Evolutionary conservation across 164 flowering plant species (phyloP).

Genomic region (Magnolia officinalis): DNA sequence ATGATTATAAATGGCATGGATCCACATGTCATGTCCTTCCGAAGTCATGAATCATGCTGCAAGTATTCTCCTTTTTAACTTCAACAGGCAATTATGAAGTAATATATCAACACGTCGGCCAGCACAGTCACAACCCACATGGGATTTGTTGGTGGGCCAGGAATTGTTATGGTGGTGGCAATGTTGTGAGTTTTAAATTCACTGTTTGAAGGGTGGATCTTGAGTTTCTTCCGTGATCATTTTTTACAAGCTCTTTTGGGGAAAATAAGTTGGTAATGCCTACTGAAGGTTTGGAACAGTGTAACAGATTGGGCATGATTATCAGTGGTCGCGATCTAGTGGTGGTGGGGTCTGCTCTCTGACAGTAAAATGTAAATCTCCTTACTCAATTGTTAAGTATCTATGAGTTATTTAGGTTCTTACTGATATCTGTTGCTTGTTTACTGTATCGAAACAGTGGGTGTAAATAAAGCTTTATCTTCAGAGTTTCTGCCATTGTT

Average conservation of each 20-base stretch:
- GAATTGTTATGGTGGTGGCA: not conserved
- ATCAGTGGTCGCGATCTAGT: not conserved
- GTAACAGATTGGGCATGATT: not conserved
- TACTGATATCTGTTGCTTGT: constrained; percentile 9
- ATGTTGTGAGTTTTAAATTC: constrained; percentile 5
- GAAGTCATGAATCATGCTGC: not conserved
- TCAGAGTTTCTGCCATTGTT: constrained; percentile 7
- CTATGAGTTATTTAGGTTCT: constrained; percentile 15
- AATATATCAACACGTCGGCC: not conserved
- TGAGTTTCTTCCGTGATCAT: constrained; percentile 7
- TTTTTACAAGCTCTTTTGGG: constrained; percentile 10
- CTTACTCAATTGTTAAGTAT: constrained; percentile 13
- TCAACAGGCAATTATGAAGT: not conserved
- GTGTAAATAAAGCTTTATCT: constrained; percentile 14
- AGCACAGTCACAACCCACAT: not conserved
- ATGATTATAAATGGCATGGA: not conserved
- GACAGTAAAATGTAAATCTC: constrained; percentile 21
- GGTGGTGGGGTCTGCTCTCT: constrained; percentile 12
- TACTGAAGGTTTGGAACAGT: not conserved
- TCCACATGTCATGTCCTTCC: not conserved
- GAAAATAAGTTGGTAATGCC: constrained; percentile 19
- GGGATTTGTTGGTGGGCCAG: not conserved
- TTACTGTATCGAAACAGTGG: constrained; percentile 5
- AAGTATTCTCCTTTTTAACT: not conserved
- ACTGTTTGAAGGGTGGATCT: constrained; percentile 8